Base-by-base conservation (phyloP, 352 stramenopile genomes). In the Albugo laibachii region DNA sequence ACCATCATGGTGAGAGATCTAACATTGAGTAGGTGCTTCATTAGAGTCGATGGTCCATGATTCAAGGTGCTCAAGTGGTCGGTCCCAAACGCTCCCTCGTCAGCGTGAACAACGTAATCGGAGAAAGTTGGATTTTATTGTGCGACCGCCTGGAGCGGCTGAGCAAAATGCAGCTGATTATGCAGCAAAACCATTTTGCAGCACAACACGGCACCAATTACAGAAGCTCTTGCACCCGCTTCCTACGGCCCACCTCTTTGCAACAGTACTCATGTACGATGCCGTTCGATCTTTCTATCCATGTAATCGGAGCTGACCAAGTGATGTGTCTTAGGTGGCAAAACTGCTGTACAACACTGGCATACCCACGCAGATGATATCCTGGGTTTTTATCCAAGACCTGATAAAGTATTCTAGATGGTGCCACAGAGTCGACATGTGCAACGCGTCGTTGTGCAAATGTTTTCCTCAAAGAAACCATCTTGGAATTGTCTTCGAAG, bases 91-190 rank as follows among this genome's bases (percentile, higher is more conserved):
- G 35, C 46, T 52, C 19, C 50, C 59, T 53, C 36, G 53, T 75
- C 15, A 34, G n/a, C 50, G 44, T 16, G 48, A 61, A 39, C 55
- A 49, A 31, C 66, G 68, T 34, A 65, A 66, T 41, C 62, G 69
- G 44, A 75, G 78, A 53, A 81, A 83, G 65, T 80, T 61, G 55
- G 82, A 83, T 52, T 89, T 89, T 59, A 73, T 86, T 52, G 72
- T 89, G 56, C 64, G 67, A 1, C 76, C 76, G 36, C 71, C 76
- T 4, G 76, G 76, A 27, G 76, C 86, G 8, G 86, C 73, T 11
- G 69, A 86, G 13, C 70, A 89, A 47, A 89, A 84, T 44, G 76
- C 76, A 11, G 76, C 76, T 2, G 73, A 73, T 12, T 89, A 82
- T 47, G 76, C 76, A 6, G 76, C 76, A 70, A 89, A 48, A 69